Percentiles rank a stretch among this genome's conserved stretches.
phyloP scores from a whole-genome alignment of 345 rosid genomes.

The Linum lewisii region DNA sequence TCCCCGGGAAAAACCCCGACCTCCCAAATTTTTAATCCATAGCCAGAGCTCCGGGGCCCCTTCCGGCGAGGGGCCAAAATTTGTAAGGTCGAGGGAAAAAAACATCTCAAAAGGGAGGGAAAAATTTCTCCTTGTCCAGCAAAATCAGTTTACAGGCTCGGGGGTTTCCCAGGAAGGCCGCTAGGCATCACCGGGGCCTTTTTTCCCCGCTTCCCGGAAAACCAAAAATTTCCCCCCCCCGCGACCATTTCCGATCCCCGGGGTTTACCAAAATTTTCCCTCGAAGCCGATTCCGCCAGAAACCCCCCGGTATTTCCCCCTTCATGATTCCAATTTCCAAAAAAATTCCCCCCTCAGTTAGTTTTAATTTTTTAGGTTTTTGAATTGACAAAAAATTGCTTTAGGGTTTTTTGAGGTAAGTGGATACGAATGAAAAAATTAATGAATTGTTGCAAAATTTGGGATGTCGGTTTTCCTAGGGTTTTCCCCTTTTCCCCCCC shows the following conservation, averaged over 20 bases:
- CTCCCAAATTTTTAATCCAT: too few species aligned
- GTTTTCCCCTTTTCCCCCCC: background rate
- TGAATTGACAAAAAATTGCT: too few species aligned
- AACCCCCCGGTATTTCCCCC: constrained; percentile 44
- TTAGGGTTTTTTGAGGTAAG: background rate
- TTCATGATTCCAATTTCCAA: background rate
- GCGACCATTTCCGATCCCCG: constrained; percentile 54
- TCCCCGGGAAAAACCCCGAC: too few species aligned
- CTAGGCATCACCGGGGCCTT: constrained; percentile 10
- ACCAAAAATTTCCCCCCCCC: constrained; percentile 16
- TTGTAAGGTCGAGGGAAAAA: too few species aligned
- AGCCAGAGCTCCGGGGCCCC: too few species aligned
- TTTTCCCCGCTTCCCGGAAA: constrained; percentile 26
- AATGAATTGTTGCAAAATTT: background rate
- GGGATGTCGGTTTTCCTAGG: background rate
- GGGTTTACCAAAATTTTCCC: constrained; percentile 66
- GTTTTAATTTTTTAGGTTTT: too few species aligned
- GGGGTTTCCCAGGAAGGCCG: background rate
- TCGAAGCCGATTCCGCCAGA: constrained; percentile 62
- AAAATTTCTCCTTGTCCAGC: constrained; percentile 17
- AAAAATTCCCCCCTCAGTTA: background rate
- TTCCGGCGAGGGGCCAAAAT: too few species aligned
- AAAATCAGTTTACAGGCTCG: constrained; percentile 11
- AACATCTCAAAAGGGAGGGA: constrained; percentile 24
- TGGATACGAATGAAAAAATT: background rate